These are phyloP conservation scores for Heritiera fomes DNA, from an alignment of 345 rosid genomes.

Conservation along the genomic window DNA sequence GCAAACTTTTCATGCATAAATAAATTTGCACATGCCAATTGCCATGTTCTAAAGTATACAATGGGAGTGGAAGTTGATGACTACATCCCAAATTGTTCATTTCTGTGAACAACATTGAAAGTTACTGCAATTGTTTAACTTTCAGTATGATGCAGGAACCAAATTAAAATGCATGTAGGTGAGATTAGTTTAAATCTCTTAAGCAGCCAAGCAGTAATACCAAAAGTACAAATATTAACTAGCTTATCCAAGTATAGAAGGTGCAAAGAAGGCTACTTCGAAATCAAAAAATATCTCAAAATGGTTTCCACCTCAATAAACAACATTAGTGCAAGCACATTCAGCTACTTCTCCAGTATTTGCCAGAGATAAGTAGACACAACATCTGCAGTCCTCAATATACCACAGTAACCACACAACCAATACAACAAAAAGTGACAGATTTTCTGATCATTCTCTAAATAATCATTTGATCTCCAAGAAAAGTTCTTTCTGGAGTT, in stretches of 20 bases:
- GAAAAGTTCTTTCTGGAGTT: not conserved
- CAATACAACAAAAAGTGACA: constrained; percentile 3
- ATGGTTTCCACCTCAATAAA: not conserved
- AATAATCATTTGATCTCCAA: constrained; percentile 5
- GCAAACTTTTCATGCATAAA: not conserved
- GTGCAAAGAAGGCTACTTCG: not conserved
- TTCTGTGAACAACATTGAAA: not conserved
- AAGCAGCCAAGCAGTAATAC: not conserved
- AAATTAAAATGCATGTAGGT: not conserved
- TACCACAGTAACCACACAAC: not conserved
- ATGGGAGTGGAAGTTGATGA: not conserved
- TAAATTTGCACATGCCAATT: not conserved
- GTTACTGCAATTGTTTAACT: not conserved
- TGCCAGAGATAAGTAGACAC: not conserved
- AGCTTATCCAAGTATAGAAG: not conserved
- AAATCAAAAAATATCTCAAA: not conserved
- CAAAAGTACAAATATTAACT: not conserved
- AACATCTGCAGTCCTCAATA: not conserved
- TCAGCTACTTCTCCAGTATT: not conserved
- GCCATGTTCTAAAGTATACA: not conserved
- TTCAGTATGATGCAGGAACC: not conserved
- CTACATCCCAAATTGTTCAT: not conserved
- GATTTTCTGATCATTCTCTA: constrained; percentile 1
- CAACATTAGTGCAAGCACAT: not conserved
- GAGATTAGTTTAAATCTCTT: not conserved